Evolutionary conservation across 208 protist genomes (phyloP).

Genomic region (Acanthamoeba castellanii): DNA sequence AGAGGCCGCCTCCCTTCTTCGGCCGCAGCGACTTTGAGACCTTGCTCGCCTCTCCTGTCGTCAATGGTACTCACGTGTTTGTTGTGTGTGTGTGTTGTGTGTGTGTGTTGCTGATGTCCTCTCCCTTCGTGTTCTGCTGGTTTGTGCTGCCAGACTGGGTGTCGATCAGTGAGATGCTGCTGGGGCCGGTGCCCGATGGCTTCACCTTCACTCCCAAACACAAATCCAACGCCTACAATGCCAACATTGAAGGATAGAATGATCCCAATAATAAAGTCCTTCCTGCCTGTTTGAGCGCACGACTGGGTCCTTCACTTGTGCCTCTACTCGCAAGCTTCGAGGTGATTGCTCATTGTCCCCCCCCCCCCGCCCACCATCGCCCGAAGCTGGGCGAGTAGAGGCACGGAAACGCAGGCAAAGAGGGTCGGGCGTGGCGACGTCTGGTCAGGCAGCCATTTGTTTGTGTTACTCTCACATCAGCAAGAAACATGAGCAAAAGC

Average conservation of each 20-base stretch:
- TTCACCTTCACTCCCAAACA: conserved; percentile 97
- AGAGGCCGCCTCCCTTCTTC: conserved; percentile 93
- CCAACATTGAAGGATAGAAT: background rate
- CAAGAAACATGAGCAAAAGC: too few relatives aligned
- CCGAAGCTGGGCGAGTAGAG: too few relatives aligned
- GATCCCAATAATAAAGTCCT: background rate
- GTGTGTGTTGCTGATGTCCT: background rate
- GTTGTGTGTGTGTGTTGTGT: background rate
- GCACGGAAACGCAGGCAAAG: too few relatives aligned
- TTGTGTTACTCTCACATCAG: too few relatives aligned
- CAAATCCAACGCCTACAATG: conserved; percentile 93
- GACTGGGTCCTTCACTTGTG: too few relatives aligned
- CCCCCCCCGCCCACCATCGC: too few relatives aligned
- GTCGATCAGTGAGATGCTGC: conserved; percentile 91
- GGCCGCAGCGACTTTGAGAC: conserved; percentile 97
- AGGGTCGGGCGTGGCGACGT: too few relatives aligned
- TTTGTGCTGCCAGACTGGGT: conserved; percentile 92
- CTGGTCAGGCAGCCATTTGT: too few relatives aligned
- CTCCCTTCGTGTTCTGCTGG: too few relatives aligned
- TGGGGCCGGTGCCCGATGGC: conserved; percentile 92
- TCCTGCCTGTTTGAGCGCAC: too few relatives aligned
- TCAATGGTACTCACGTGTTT: conserved; percentile 39
- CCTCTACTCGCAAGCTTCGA: too few relatives aligned
- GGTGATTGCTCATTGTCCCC: too few relatives aligned
- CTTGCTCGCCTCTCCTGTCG: conserved; percentile 91